Conservation (phyloP, 306 rosid genomes). For the Cicer chorassanicum region DNA sequence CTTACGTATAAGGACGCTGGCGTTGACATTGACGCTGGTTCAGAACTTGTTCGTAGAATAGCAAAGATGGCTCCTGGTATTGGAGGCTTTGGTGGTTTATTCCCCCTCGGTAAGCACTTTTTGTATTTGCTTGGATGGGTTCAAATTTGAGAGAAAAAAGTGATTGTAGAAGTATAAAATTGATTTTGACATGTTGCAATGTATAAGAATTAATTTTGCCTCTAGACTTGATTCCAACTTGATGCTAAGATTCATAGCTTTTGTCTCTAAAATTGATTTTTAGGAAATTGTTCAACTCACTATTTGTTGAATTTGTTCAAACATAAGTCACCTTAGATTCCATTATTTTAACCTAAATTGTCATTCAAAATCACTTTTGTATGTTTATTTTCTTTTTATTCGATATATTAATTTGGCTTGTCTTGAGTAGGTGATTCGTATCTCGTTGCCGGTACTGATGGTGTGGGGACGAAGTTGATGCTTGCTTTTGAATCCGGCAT, state of each 20-base stretch:
- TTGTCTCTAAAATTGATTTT: background rate
- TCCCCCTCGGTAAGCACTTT: constrained; percentile 68
- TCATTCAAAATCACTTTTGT: background rate
- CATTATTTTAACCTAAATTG: background rate
- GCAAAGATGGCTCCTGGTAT: constrained; percentile 94
- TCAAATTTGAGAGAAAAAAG: background rate
- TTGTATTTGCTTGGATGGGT: background rate
- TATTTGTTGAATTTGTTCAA: background rate
- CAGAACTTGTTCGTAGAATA: constrained; percentile 86
- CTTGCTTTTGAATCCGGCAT: constrained; percentile 92
- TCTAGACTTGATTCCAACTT: no score
- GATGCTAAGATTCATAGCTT: background rate
- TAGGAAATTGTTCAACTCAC: background rate
- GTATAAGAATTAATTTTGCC: background rate
- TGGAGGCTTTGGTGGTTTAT: constrained; percentile 94
- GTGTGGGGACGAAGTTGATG: constrained; percentile 90
- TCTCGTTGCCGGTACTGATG: constrained; percentile 94
- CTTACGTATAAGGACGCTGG: constrained; percentile 88
- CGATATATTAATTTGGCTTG: constrained; percentile 9
- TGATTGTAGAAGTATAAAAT: background rate
- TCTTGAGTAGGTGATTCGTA: constrained; percentile 70
- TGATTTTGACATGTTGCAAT: background rate
- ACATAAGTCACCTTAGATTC: background rate
- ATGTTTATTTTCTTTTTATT: background rate
- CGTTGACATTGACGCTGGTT: constrained; percentile 91